Base-by-base conservation (phyloP, 176 grass and related monocot genomes). In the Miscanthus lutarioriparius region DNA sequence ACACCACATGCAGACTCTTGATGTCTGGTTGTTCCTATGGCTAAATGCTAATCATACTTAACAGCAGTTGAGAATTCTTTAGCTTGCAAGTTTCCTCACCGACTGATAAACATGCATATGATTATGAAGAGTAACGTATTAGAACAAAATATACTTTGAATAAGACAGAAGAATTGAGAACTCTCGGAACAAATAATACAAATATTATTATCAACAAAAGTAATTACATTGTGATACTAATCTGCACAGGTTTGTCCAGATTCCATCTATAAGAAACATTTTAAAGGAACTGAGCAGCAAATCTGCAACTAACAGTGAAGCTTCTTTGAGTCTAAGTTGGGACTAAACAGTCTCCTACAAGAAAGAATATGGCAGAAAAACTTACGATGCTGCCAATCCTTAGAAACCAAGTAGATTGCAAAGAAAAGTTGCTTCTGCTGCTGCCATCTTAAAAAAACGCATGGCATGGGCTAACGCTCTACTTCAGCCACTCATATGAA, bases 171-270 rank as follows among this genome's bases (percentile, higher is more conserved):
- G 32, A 72, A 38, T 71, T 53, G 32, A 63, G n/a, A 77, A 22
- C 39, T 63, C 48, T 33, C 6, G 2, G 22, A 45, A 47, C 66
- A 67, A 47, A 23, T 59, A 19, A 47, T 20, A 74, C 67, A 82
- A 58, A 80, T 79, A 83, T 79, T 79, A 90, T 86, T 86, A 73
- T 79, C 36, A 36, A 86, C 37, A 59, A 86, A 83, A 79, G 74
- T 86, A 90, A 86, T 90, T 90, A 90, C 84, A 90, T 66, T 86
- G 32, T 83, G 80, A 70, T 84, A 76, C 75, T 84, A 83, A 87
- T 90, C 84, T 87, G 89, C 69, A 90, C 80, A 84, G 23, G 5
- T 84, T 38, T 69, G 75, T 87, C 80, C 89, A 76, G 80, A 80
- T 83, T 80, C 23, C 68, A 90, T 76, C 69, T 87, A 87, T 90